A percentile compares a stretch with the other conserved stretches of the same genome.
These are phyloP conservation scores for Scedosporium apiospermum DNA, from an alignment of 2,329 filamentous ascomycete genomes.

Conservation along the genomic window DNA sequence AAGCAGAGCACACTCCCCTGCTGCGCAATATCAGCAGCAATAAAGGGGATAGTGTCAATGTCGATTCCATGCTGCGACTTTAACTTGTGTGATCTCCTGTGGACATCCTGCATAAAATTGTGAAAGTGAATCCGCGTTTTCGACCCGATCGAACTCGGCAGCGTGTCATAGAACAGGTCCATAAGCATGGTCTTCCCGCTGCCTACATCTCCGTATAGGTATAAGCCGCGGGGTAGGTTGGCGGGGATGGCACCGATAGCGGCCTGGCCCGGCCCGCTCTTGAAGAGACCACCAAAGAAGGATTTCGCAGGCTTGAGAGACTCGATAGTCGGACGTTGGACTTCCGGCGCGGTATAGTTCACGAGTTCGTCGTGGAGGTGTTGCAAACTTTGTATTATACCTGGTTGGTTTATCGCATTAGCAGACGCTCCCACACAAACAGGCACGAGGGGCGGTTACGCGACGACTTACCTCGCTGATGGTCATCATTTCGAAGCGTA, in stretches of 20 bases:
- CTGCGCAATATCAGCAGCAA: slow-evolving; percentile 89
- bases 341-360: slow-evolving; percentile 61
- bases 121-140: slow-evolving; percentile 97
- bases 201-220: slow-evolving; percentile 93
- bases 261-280: slow-evolving; percentile 28
- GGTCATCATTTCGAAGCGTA: slow-evolving; percentile 72
- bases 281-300: slow-evolving; percentile 53
- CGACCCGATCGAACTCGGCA: slow-evolving; percentile 66
- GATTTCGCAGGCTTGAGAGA: slow-evolving; percentile 49
- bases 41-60: slow-evolving; percentile 81
- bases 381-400: slow-evolving; percentile 82
- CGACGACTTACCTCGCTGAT: slow-evolving; percentile 64
- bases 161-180: slow-evolving; percentile 93
- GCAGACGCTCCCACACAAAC: neutral
- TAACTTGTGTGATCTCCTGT: slow-evolving; percentile 79
- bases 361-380: slow-evolving; percentile 77
- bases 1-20: slow-evolving; percentile 84
- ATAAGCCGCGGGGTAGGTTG: slow-evolving; percentile 78
- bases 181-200: slow-evolving; percentile 99
- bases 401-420: slow-evolving; percentile 29
- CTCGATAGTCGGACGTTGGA: slow-evolving; percentile 69
- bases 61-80: slow-evolving; percentile 86
- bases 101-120: slow-evolving; percentile 98
- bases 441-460: neutral
- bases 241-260: slow-evolving; percentile 49